These are phyloP conservation scores for Claviceps africana DNA, from an alignment of 2,329 filamentous ascomycete genomes.

Conservation along the genomic window DNA sequence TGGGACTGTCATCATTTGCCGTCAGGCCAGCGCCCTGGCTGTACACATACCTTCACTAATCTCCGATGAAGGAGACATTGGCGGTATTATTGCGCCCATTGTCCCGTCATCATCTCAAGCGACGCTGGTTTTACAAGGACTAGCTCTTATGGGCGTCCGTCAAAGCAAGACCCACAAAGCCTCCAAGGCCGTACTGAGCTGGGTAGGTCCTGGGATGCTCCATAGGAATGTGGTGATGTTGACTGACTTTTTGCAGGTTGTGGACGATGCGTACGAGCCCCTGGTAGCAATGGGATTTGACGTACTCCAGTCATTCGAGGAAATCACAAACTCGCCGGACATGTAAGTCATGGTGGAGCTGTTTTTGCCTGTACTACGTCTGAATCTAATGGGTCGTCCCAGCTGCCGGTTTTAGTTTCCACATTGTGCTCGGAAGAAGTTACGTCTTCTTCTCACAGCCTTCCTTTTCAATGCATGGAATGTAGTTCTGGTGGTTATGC, in stretches of 20 bases:
- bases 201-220: constrained; percentile 41
- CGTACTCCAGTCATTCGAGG: constrained; percentile 66
- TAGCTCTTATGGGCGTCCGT: constrained; percentile 66
- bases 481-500: neutral
- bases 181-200: constrained; percentile 60
- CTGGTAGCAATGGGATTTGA: constrained; percentile 69
- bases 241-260: constrained; percentile 33
- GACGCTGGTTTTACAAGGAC: constrained; percentile 56
- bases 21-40: constrained; percentile 51
- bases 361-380: neutral
- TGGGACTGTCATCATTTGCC: constrained; percentile 69
- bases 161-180: constrained; percentile 71
- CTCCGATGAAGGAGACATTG: constrained; percentile 43
- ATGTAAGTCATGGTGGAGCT: constrained; percentile 23
- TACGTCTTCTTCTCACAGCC: neutral
- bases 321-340: constrained; percentile 53
- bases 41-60: constrained; percentile 56
- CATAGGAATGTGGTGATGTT: neutral
- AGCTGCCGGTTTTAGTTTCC: neutral
- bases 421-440: neutral
- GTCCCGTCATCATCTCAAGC: constrained; percentile 57
- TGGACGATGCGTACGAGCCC: constrained; percentile 58
- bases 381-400: neutral
- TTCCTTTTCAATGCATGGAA: neutral
- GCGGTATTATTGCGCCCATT: constrained; percentile 69